Base-by-base conservation (phyloP, 2,329 filamentous ascomycete species). In the Lanzia echinophila region DNA sequence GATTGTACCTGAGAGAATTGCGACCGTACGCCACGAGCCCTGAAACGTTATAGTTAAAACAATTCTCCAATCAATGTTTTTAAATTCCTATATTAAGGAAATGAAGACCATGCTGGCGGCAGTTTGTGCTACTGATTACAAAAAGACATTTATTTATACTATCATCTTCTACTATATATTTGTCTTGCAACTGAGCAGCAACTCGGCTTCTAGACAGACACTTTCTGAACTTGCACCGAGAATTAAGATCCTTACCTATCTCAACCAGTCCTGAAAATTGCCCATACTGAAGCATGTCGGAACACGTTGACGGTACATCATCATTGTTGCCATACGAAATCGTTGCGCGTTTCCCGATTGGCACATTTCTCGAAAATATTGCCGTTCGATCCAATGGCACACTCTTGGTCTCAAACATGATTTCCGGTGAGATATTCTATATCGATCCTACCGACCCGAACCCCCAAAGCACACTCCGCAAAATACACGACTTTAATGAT, bases 381-480 rank as follows among this genome's bases (percentile, higher is more conserved):
- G 59, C 58, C n/a, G 41, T 75, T 73, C 47, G 74, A 73, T 42
- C 71, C 72, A 47, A 79, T 82, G 65, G 75, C 80, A 64, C 75
- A 76, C 62, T 77, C 77, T 47, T 63, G 32, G 20, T 68, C 28
- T 70, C 69, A 1, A 62, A 66, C 34, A 60, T 69, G 22, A 65
- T 60, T 7, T 51, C 68, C 33, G 47, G 56, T 13, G 54, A 48
- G 13, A 56, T 62, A 17, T 56, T 50, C 36, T 38, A 22, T 13
- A 64, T 67, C 49, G 57, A 61, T 33, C 68, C 68, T 1, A 50
- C 7, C 8, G 15, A 39, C n/a, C 6, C 33, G 1, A 19, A 45
- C 20, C 41, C 32, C 8, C n/a, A 46, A 19, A 45, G 19, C 19
- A 52, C 41, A 8, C 15, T 52, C 5, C n/a, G 13, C 36, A 22